A percentile compares a stretch with the other conserved stretches of the same genome.
These are phyloP conservation scores for Silene vulgaris DNA, from an alignment of 179 eudicot genomes.

Conservation along the genomic window DNA sequence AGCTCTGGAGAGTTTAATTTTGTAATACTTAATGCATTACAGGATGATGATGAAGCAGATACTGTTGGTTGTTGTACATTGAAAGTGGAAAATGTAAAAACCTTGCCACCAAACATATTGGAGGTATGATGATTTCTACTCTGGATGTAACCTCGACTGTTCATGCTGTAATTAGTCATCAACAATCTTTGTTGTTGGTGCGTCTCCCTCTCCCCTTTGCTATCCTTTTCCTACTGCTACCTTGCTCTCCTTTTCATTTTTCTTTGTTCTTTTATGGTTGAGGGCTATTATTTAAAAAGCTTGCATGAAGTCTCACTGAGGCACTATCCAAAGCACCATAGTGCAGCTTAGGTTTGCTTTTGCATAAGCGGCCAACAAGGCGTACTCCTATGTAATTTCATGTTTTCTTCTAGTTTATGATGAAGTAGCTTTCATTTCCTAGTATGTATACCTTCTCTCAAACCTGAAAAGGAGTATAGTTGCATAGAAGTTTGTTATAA, in stretches of 20 bases:
- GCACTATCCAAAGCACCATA: no score
- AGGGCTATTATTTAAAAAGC: neutral
- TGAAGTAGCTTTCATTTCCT: no score
- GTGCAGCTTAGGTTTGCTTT: no score
- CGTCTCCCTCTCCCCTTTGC: neutral
- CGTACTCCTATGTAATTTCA: no score
- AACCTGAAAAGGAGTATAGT: no score
- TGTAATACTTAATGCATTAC: constrained; percentile 26
- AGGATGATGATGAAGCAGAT: constrained; percentile 99
- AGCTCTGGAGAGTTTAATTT: neutral
- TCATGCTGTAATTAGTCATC: neutral
- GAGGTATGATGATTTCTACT: constrained; percentile 43
- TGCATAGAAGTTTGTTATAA: neutral
- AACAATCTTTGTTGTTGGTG: neutral
- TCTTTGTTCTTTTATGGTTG: neutral
- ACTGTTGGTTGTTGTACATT: constrained; percentile 98
- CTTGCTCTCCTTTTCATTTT: neutral
- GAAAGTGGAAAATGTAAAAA: constrained; percentile 93
- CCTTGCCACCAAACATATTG: constrained; percentile 62
- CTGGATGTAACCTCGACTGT: neutral
- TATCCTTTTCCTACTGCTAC: neutral
- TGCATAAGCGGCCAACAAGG: no score
- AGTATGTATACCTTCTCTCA: no score
- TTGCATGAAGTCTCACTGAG: no score
- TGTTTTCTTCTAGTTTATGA: no score